These are phyloP conservation scores for Fraxinus latifolia DNA, from an alignment of 305 asterid species.

Conservation along the genomic window DNA sequence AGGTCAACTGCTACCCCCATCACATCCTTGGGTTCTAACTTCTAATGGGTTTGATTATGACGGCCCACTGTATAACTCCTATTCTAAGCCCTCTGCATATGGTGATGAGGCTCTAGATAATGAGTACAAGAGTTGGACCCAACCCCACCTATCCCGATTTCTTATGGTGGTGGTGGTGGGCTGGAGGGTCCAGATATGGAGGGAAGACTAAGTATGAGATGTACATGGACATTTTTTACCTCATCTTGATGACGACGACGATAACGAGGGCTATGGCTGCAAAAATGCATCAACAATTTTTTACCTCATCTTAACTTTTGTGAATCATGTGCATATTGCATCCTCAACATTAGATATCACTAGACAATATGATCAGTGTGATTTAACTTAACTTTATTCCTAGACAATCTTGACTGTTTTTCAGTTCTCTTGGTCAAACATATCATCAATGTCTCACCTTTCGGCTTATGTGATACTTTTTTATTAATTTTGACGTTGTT, in stretches of 20 bases:
- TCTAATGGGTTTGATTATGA: constrained; percentile 51
- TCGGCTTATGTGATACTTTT: neutral
- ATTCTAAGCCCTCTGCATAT: constrained; percentile 75
- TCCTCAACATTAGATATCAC: neutral
- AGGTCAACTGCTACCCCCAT: constrained; percentile 62
- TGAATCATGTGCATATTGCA: neutral
- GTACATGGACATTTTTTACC: neutral
- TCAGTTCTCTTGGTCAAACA: neutral
- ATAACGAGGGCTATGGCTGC: neutral
- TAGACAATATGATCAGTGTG: neutral
- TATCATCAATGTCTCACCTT: neutral
- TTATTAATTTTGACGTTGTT: neutral
- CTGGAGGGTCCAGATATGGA: constrained; percentile 1
- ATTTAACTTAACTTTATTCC: neutral
- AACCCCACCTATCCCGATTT: constrained; percentile 44
- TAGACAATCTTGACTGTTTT: neutral
- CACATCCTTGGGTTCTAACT: constrained; percentile 41
- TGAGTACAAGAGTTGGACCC: constrained; percentile 71
- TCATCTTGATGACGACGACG: neutral
- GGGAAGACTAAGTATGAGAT: constrained; percentile 10
- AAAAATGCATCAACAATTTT: neutral
- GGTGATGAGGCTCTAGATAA: constrained; percentile 55
- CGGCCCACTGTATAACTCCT: constrained; percentile 67
- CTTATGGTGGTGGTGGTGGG: constrained; percentile 10
- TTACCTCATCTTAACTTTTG: neutral